Evolutionary conservation across 768 basidiomycete genomes (phyloP), one percentile per base, ranked within the genome.

Genomic region (Boletus speciosus): DNA sequence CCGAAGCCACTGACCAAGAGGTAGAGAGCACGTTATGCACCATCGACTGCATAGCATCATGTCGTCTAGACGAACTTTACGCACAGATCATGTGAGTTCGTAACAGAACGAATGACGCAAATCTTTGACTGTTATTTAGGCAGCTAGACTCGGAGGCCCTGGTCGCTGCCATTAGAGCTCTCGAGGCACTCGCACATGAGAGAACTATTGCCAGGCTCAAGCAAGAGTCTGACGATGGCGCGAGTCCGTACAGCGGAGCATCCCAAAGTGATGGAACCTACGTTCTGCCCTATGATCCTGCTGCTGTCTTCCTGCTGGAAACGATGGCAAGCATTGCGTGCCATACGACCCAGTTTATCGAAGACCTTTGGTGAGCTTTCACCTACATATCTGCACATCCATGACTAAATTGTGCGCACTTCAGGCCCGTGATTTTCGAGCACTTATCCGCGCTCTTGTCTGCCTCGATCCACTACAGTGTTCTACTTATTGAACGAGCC

Each of bases 1-100:
- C 89, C 2, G 89, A 92, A 62, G 89, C 91, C n/a, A 94, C 89
- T 0, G 91, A 94, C 25, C 80, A 84, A 37, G 94, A 98, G 61
- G 77, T 98, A 19, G 97, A 98, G 72, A 95, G 86, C 55, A 98
- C 97, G 0, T 76, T 99, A 4, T 95, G 90, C 57, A 88, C 96
- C 6, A 89, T 98, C 44, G 97, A 99, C 66, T 98, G 95, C 67
- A 87, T 99, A 54, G 85, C 86, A 3, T 90, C 93, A 16, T 99
- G 97, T 70, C 84, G 90, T 35, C 74, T 99, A 35, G 97, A 99
- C 60, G 93, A 97, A 66, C 78, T 99, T 2, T 98, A 98, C 72
- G 84, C 80, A 39, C 92, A 98, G 66, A 93, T 98, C 32, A 84
- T 89, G 95, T 96, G 66, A 66, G 90, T 75, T 19, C 15, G 27